phyloP scores from a whole-genome alignment of 2,329 filamentous ascomycete genomes.

The Penicillium sp. region DNA sequence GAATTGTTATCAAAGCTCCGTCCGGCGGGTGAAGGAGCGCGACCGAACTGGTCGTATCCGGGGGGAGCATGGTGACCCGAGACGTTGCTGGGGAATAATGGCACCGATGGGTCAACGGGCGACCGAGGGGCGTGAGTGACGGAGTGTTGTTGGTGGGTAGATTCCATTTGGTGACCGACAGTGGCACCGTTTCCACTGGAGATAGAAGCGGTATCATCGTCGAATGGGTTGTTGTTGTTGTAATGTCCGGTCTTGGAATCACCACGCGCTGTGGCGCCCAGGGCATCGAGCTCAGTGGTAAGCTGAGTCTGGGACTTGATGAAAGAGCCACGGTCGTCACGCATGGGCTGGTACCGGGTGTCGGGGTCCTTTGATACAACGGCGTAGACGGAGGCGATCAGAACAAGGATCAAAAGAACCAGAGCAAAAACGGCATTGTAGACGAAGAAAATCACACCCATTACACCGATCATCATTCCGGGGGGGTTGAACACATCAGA shows the following conservation, averaged over 20 bases:
- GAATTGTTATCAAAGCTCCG: conserved; percentile 33
- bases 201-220: conserved; percentile 72
- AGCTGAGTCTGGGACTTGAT: conserved; percentile 93
- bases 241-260: conserved; percentile 66
- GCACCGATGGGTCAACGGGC: conserved; percentile 50
- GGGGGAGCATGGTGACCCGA: conserved; percentile 42
- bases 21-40: conserved; percentile 36
- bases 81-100: conserved; percentile 49
- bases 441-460: conserved; percentile 87
- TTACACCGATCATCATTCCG: conserved; percentile 78
- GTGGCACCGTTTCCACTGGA: conserved; percentile 54
- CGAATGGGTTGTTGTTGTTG: conserved; percentile 60
- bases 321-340: conserved; percentile 92
- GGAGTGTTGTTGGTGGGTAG: conserved; percentile 28
- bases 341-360: conserved; percentile 93
- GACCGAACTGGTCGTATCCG: conserved; percentile 35
- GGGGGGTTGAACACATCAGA: conserved; percentile 84
- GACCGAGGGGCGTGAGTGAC: conserved; percentile 48
- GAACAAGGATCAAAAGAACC: conserved; percentile 78
- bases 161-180: conserved; percentile 49
- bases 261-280: conserved; percentile 85
- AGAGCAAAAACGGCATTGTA: conserved; percentile 82
- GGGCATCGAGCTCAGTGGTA: conserved; percentile 83
- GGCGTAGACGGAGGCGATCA: conserved; percentile 74
- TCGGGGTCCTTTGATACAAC: conserved; percentile 93